Evolutionary conservation across 306 rosid genomes (phyloP).

Genomic region (Arachis hypogaea): DNA sequence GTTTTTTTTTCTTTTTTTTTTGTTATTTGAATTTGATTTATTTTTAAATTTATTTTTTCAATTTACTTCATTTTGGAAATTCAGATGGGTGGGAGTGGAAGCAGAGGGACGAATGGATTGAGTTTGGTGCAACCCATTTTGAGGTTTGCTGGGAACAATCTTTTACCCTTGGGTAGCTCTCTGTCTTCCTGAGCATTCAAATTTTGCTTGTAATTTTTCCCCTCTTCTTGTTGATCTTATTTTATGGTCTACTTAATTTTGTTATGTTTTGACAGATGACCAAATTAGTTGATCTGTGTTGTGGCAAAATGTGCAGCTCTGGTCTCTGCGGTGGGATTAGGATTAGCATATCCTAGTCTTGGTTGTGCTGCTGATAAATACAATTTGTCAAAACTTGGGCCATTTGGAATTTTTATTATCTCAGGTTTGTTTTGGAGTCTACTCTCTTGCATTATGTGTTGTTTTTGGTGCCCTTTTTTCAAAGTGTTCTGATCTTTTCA

Average conservation of each 20-base stretch:
- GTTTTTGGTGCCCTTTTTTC: conserved; percentile 10
- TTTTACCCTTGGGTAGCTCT: conserved; percentile 76
- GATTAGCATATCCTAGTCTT: conserved; percentile 67
- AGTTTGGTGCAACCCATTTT: conserved; percentile 61
- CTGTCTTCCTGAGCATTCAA: neutral
- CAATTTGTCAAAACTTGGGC: conserved; percentile 75
- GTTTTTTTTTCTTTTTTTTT: no score
- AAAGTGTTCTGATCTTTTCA: conserved; percentile 7
- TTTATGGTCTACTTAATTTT: conserved; percentile 16
- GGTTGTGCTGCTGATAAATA: conserved; percentile 84
- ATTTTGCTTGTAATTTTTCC: neutral
- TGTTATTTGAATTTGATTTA: conserved; percentile 5
- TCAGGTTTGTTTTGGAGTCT: conserved; percentile 61
- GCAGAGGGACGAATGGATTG: conserved; percentile 40
- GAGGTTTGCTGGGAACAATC: conserved; percentile 61
- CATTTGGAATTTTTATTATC: conserved; percentile 76
- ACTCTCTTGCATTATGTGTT: neutral
- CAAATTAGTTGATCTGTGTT: conserved; percentile 33
- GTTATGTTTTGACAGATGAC: conserved; percentile 21
- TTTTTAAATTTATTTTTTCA: neutral
- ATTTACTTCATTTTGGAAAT: conserved; percentile 33
- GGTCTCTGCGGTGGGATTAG: conserved; percentile 62
- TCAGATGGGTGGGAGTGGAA: conserved; percentile 64
- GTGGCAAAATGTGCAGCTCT: conserved; percentile 56
- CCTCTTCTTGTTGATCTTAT: neutral